These are phyloP conservation scores for Morella rubra DNA, from an alignment of 306 rosid genomes.

Conservation along the genomic window DNA sequence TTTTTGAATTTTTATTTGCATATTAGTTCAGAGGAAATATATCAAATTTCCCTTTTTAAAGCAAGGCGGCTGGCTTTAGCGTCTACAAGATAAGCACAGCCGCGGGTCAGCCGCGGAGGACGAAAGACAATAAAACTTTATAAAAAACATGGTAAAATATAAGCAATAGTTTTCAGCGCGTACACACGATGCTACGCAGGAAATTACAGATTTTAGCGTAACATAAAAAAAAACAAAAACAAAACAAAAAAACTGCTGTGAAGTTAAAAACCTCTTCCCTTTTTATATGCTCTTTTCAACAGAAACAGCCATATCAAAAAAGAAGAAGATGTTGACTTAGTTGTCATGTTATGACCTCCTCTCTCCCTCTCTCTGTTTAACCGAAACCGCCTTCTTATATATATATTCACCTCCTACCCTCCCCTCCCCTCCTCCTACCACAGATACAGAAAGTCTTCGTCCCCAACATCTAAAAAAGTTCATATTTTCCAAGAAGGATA, in stretches of 20 bases:
- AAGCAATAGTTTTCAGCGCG: too few relatives aligned
- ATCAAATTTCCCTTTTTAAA: neutral
- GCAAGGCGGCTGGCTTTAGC: conserved; percentile 10
- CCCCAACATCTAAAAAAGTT: neutral
- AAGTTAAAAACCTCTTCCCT: neutral
- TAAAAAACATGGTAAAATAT: too few relatives aligned
- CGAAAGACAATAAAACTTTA: neutral
- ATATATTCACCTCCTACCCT: conserved; percentile 8
- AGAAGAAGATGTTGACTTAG: conserved; percentile 14
- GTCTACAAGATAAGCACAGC: neutral
- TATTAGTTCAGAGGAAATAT: too few relatives aligned
- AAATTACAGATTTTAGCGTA: too few relatives aligned
- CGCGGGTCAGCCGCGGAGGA: conserved; percentile 24
- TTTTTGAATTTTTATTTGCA: too few relatives aligned
- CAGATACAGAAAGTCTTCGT: neutral
- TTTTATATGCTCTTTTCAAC: neutral
- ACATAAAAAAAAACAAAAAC: too few relatives aligned
- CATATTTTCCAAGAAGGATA: conserved; percentile 13
- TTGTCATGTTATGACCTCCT: neutral
- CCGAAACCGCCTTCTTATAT: neutral
- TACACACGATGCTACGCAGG: too few relatives aligned
- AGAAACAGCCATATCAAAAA: neutral
- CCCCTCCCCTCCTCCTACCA: conserved; percentile 4
- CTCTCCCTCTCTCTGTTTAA: conserved; percentile 14
- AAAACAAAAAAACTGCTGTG: too few relatives aligned